Evolutionary conservation across 192 early-diverging fungal genomes (phyloP).

Genomic region (Coemansia sp.): DNA sequence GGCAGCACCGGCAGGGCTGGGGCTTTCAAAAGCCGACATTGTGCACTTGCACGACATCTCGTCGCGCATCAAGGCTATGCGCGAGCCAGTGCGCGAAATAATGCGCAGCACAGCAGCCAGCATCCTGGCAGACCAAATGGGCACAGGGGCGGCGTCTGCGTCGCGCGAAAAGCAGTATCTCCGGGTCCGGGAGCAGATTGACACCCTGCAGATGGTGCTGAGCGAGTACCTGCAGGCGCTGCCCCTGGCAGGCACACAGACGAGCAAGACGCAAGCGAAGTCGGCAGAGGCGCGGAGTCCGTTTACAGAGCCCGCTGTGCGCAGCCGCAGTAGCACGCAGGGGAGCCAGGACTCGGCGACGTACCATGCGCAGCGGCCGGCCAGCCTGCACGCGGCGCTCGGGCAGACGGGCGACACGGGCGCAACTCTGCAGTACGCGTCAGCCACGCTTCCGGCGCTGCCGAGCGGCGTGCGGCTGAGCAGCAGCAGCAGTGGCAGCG

Average conservation of each 20-base stretch:
- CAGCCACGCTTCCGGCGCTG: slow-evolving; percentile 7
- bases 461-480: neutral
- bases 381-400: slow-evolving; percentile 15
- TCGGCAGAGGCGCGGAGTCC: neutral
- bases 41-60: slow-evolving; percentile 32
- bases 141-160: neutral
- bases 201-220: slow-evolving; percentile 21
- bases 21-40: slow-evolving; percentile 28
- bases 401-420: neutral
- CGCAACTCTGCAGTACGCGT: neutral
- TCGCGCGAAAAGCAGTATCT: slow-evolving; percentile 7
- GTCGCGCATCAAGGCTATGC: slow-evolving; percentile 27
- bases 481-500: neutral
- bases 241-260: slow-evolving; percentile 22
- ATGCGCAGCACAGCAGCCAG: slow-evolving; percentile 18
- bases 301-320: neutral
- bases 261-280: neutral
- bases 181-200: slow-evolving; percentile 35
- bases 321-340: slow-evolving; percentile 36
- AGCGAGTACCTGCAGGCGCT: slow-evolving; percentile 28
- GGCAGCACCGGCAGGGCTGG: neutral
- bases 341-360: slow-evolving; percentile 27
- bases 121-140: neutral
- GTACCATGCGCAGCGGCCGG: slow-evolving; percentile 19
- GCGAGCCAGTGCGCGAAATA: slow-evolving; percentile 45